These are phyloP conservation scores for Tetrapisispora pingtungensis DNA, from an alignment of 805 yeast species.

Conservation along the genomic window DNA sequence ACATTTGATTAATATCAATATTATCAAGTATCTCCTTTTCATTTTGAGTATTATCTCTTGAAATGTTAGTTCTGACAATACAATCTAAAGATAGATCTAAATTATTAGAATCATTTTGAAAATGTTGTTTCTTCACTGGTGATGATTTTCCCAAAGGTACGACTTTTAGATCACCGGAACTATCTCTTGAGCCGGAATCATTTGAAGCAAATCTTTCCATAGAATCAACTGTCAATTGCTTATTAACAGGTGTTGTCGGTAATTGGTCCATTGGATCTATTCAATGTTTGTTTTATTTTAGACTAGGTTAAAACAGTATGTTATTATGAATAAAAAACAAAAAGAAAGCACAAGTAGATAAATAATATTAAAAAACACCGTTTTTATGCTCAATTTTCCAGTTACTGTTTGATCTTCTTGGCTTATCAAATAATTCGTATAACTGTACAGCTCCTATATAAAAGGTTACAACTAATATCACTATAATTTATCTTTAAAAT, in stretches of 20 bases:
- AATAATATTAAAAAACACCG: no score
- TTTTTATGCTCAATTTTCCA: no score
- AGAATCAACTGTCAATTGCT: not conserved
- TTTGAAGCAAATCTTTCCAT: not conserved
- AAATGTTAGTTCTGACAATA: slow-evolving; percentile 5
- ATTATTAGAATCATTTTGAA: not conserved
- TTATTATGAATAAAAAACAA: no score
- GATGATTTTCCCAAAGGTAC: slow-evolving; percentile 14
- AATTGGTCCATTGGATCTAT: not conserved
- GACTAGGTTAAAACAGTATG: no score
- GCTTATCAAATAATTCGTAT: no score
- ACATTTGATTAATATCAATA: slow-evolving; percentile 17
- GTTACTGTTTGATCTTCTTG: no score
- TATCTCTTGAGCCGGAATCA: not conserved
- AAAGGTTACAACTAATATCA: no score
- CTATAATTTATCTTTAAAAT: no score
- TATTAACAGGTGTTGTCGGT: slow-evolving; percentile 8
- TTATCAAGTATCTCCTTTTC: slow-evolving; percentile 11
- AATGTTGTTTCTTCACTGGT: not conserved
- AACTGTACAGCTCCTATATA: no score
- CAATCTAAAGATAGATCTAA: slow-evolving; percentile 8
- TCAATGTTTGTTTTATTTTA: not conserved
- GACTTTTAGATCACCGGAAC: slow-evolving; percentile 6
- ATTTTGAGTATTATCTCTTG: not conserved
- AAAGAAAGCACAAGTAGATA: no score